Evolutionary conservation across 805 yeast genomes (phyloP).

Genomic region (Candida argentea): DNA sequence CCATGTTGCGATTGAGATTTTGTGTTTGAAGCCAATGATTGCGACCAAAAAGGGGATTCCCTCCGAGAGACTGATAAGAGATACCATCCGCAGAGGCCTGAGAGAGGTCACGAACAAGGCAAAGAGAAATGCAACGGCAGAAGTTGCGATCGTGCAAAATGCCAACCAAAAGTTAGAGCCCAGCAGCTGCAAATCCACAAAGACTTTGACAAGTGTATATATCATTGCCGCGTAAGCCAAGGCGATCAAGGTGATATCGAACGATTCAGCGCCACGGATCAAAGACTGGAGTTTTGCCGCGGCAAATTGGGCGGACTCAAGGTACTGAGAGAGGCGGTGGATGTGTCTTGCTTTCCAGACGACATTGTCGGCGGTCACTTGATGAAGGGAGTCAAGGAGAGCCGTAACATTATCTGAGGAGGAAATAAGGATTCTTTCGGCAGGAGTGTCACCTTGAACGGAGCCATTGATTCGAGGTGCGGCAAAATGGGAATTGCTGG

Average conservation of each 20-base stretch:
- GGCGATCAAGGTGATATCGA: constrained; percentile 71
- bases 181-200: constrained; percentile 59
- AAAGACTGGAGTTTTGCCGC: constrained; percentile 32
- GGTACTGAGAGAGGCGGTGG: constrained; percentile 46
- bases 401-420: constrained; percentile 17
- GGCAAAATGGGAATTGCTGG: constrained; percentile 28
- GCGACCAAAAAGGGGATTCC: constrained; percentile 92
- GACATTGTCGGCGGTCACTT: constrained; percentile 30
- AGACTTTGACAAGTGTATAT: constrained; percentile 68
- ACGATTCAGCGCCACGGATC: constrained; percentile 67
- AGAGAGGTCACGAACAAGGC: constrained; percentile 57
- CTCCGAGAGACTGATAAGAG: constrained; percentile 70
- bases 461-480: constrained; percentile 34
- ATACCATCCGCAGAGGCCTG: constrained; percentile 48
- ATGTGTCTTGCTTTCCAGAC: constrained; percentile 54
- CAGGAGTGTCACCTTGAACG: constrained; percentile 28
- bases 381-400: constrained; percentile 14
- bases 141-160: constrained; percentile 64
- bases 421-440: constrained; percentile 33
- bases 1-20: constrained; percentile 58
- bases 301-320: constrained; percentile 37
- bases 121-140: constrained; percentile 73
- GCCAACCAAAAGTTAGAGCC: constrained; percentile 89
- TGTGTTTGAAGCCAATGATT: constrained; percentile 84
- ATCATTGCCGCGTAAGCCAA: constrained; percentile 83